Evolutionary conservation across 2,329 filamentous ascomycete genomes (phyloP).

Genomic region (Monosporascus sp.): DNA sequence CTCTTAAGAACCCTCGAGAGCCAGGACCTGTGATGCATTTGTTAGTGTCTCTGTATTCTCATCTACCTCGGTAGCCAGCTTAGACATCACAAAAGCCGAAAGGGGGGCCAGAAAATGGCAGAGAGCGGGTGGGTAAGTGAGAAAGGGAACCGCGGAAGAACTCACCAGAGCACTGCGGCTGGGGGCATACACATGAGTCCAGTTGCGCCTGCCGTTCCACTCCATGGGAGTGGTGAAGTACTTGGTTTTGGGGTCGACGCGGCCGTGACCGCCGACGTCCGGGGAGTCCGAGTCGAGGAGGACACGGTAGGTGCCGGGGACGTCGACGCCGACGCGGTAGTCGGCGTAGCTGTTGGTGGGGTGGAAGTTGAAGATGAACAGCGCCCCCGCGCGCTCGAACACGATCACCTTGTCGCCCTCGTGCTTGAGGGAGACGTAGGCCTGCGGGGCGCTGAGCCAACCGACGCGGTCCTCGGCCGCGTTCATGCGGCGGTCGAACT

Average conservation of each 20-base stretch:
- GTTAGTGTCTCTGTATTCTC: neutral
- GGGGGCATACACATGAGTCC: constrained; percentile 86
- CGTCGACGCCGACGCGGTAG: constrained; percentile 85
- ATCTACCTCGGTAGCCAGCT: neutral
- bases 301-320: constrained; percentile 77
- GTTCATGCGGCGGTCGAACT: constrained; percentile 93
- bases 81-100: neutral
- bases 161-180: constrained; percentile 76
- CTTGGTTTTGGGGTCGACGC: constrained; percentile 72
- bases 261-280: constrained; percentile 72
- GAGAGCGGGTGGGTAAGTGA: constrained; percentile 9
- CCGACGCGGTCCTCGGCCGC: constrained; percentile 79
- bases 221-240: constrained; percentile 89
- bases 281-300: constrained; percentile 77
- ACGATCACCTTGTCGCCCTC: constrained; percentile 92
- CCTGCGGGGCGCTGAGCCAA: constrained; percentile 82
- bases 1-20: constrained; percentile 32
- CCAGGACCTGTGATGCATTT: constrained; percentile 42
- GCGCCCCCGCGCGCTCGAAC: constrained; percentile 83
- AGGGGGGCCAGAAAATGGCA: neutral
- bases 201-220: constrained; percentile 90
- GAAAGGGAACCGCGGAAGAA: constrained; percentile 10
- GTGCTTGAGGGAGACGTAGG: constrained; percentile 90
- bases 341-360: constrained; percentile 79
- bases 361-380: constrained; percentile 98